phyloP scores from a whole-genome alignment of 805 yeast genomes.

The Saccharomycopsis sp. region DNA sequence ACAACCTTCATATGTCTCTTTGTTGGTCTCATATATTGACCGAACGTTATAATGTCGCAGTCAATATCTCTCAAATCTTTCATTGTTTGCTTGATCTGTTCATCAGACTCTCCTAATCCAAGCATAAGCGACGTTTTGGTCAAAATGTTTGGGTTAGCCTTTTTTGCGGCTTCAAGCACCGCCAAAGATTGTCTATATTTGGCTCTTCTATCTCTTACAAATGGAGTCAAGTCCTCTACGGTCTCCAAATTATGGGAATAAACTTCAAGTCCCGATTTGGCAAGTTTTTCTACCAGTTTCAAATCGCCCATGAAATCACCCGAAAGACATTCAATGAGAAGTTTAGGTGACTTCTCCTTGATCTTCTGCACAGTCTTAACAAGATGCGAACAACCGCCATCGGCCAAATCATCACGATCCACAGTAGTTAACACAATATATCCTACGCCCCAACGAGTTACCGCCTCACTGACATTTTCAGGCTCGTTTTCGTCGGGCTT shows the following conservation, averaged over 20 bases:
- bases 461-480: constrained; percentile 95
- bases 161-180: constrained; percentile 77
- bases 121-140: constrained; percentile 95
- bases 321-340: constrained; percentile 84
- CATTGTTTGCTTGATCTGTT: constrained; percentile 71
- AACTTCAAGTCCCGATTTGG: constrained; percentile 84
- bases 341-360: constrained; percentile 83
- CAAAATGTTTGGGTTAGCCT: constrained; percentile 61
- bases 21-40: constrained; percentile 99
- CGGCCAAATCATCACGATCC: constrained; percentile 89
- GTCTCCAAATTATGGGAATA: constrained; percentile 97
- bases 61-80: constrained; percentile 64
- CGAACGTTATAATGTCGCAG: constrained; percentile 96
- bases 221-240: constrained; percentile 91
- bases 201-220: constrained; percentile 93
- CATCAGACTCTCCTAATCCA: constrained; percentile 95
- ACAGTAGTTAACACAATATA: constrained; percentile 96
- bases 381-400: constrained; percentile 90
- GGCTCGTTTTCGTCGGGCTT: constrained; percentile 96
- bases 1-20: constrained; percentile 98
- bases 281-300: constrained; percentile 71
- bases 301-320: constrained; percentile 95
- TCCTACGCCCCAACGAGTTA: constrained; percentile 96
- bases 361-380: constrained; percentile 81
- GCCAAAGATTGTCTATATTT: constrained; percentile 82